phyloP scores from a whole-genome alignment of 2,329 filamentous ascomycete species.

The Colletotrichum caudatum region DNA sequence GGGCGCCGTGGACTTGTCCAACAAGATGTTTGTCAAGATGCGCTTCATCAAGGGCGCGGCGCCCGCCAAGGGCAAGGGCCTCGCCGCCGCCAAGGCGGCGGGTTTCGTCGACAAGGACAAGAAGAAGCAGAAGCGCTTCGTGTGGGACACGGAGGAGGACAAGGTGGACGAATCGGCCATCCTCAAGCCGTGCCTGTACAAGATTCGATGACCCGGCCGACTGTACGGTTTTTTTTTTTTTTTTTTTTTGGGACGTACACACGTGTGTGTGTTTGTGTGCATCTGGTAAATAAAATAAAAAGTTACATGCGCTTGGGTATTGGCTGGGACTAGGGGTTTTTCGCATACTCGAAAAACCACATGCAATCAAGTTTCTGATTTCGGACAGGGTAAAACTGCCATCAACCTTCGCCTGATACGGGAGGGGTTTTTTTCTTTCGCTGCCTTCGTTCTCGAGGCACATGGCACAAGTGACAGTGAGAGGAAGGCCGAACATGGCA shows the following conservation, averaged over 20 bases:
- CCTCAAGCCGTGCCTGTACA: constrained; percentile 96
- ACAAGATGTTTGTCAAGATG: constrained; percentile 99
- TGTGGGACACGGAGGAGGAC: constrained; percentile 67
- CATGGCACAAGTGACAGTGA: background rate
- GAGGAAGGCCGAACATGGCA: background rate
- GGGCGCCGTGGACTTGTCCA: constrained; percentile 79
- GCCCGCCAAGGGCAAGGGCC: constrained; percentile 81
- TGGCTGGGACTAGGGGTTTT: background rate
- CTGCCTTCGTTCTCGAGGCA: background rate
- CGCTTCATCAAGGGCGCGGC: constrained; percentile 87
- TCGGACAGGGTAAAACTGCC: background rate
- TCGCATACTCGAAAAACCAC: background rate
- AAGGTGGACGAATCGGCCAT: constrained; percentile 72
- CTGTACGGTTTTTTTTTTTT: too few species aligned
- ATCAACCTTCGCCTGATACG: background rate
- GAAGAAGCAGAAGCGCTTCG: constrained; percentile 66
- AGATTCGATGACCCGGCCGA: constrained; percentile 73
- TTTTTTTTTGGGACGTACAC: background rate
- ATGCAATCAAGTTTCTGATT: background rate
- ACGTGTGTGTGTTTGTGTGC: background rate
- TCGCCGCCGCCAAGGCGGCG: constrained; percentile 69
- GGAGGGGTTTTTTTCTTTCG: too few species aligned
- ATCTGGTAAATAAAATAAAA: constrained; percentile 14
- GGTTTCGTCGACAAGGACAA: constrained; percentile 58
- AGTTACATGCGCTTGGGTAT: constrained; percentile 14